phyloP scores from a whole-genome alignment of 768 basidiomycete genomes.

The Podaxis sp. region DNA sequence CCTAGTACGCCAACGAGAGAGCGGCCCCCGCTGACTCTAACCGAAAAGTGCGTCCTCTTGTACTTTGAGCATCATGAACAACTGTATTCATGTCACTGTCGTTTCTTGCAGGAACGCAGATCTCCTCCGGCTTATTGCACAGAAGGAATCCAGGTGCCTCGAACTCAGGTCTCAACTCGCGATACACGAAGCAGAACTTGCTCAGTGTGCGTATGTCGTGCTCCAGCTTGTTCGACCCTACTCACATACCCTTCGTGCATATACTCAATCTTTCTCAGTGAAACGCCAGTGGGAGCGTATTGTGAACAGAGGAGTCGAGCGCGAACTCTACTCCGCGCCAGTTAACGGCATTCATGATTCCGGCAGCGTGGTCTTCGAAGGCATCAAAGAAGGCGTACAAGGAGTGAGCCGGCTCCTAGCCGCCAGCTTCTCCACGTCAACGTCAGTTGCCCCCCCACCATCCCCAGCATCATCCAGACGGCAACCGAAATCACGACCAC shows the following conservation, averaged over 20 bases:
- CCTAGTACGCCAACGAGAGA: conserved; percentile 20
- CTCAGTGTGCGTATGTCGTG: conserved; percentile 44
- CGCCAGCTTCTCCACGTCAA: conserved; percentile 33
- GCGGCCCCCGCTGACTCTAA: conserved; percentile 55
- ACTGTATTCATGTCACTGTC: neutral
- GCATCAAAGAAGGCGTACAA: conserved; percentile 65
- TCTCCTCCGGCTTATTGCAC: conserved; percentile 79
- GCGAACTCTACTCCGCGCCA: conserved; percentile 18
- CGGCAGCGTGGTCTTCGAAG: conserved; percentile 37
- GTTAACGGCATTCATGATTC: neutral
- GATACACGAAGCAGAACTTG: conserved; percentile 69
- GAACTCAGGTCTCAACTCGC: conserved; percentile 76
- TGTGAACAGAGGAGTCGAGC: conserved; percentile 59
- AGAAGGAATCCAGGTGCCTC: conserved; percentile 82
- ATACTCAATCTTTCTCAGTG: conserved; percentile 34
- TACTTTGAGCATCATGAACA: neutral
- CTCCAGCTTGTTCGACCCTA: neutral
- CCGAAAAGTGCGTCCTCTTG: conserved; percentile 59
- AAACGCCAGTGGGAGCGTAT: conserved; percentile 87
- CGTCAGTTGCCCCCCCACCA: conserved; percentile 5
- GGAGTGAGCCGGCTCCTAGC: conserved; percentile 56
- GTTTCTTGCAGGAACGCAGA: conserved; percentile 65
- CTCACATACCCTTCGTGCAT: neutral
- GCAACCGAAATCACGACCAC: conserved; percentile 11
- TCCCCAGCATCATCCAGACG: neutral